Conservation (phyloP, 495 filamentous ascomycete genomes). For the Penicillium soppii region DNA sequence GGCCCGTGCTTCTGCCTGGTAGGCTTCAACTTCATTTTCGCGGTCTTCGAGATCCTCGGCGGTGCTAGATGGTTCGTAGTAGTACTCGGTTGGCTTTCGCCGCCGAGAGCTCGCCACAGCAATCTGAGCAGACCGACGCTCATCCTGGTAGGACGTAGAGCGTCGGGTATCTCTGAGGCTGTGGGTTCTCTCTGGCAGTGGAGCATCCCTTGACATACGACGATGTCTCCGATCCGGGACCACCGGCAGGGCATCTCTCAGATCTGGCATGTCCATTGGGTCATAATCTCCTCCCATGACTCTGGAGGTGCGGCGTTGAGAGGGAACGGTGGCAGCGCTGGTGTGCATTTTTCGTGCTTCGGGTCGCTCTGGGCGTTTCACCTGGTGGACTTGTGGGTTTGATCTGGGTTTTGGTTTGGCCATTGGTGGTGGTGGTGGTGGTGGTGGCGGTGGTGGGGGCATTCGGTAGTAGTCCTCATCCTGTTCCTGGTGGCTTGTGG, state of each 20-base stretch:
- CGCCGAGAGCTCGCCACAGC: constrained; percentile 37
- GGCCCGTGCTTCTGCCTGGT: constrained; percentile 37
- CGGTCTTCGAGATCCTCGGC: constrained; percentile 23
- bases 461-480: constrained; percentile 49
- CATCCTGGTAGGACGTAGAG: constrained; percentile 34
- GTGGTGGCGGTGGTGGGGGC: constrained; percentile 27
- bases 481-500: constrained; percentile 17
- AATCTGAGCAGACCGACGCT: constrained; percentile 27
- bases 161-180: constrained; percentile 32
- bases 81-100: constrained; percentile 31
- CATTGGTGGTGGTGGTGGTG: constrained; percentile 36
- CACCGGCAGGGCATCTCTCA: constrained; percentile 30
- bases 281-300: not conserved
- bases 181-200: constrained; percentile 35
- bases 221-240: constrained; percentile 25
- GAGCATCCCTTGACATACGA: constrained; percentile 27
- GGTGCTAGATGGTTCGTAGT: constrained; percentile 22
- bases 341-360: constrained; percentile 11
- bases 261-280: constrained; percentile 33
- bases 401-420: constrained; percentile 27
- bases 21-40: constrained; percentile 36
- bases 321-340: constrained; percentile 13
- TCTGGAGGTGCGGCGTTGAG: constrained; percentile 33
- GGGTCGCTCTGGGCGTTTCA: constrained; percentile 19
- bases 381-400: constrained; percentile 37